These are phyloP conservation scores for Kuraishia piskuri DNA, from an alignment of 805 yeast genomes.

Conservation along the genomic window DNA sequence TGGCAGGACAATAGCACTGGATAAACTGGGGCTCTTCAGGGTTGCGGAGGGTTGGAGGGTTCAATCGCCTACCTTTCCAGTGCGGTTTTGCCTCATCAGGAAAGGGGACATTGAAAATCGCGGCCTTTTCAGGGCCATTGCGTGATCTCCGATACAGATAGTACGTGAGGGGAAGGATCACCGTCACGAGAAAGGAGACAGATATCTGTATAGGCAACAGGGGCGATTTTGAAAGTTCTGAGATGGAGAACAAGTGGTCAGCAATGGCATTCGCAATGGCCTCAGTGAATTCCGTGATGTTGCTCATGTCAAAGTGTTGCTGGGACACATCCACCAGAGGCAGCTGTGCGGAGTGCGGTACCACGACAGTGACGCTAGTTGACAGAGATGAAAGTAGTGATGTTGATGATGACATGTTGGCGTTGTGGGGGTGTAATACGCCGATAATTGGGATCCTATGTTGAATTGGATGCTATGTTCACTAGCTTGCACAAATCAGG, in stretches of 20 bases:
- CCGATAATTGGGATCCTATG: too few relatives aligned
- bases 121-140: constrained; percentile 19
- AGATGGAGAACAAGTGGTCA: constrained; percentile 4
- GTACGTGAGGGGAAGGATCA: constrained; percentile 10
- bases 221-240: constrained; percentile 1
- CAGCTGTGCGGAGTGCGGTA: background rate
- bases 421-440: too few relatives aligned
- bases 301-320: background rate
- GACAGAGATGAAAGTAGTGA: background rate
- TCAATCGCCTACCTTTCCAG: constrained; percentile 83
- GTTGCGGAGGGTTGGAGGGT: constrained; percentile 50
- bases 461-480: too few relatives aligned
- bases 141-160: constrained; percentile 8
- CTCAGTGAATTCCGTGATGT: constrained; percentile 5
- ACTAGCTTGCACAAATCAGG: too few relatives aligned
- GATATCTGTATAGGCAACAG: constrained; percentile 10
- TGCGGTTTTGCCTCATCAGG: constrained; percentile 80
- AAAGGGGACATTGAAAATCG: constrained; percentile 42
- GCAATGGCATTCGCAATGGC: constrained; percentile 6
- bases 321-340: background rate
- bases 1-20: constrained; percentile 92
- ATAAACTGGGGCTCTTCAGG: constrained; percentile 59
- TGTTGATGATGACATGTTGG: background rate
- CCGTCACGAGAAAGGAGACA: constrained; percentile 14
- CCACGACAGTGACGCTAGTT: background rate